These are phyloP conservation scores for Cylindrodendrum hubeiense DNA, from an alignment of 2,329 filamentous ascomycete species.

Conservation along the genomic window DNA sequence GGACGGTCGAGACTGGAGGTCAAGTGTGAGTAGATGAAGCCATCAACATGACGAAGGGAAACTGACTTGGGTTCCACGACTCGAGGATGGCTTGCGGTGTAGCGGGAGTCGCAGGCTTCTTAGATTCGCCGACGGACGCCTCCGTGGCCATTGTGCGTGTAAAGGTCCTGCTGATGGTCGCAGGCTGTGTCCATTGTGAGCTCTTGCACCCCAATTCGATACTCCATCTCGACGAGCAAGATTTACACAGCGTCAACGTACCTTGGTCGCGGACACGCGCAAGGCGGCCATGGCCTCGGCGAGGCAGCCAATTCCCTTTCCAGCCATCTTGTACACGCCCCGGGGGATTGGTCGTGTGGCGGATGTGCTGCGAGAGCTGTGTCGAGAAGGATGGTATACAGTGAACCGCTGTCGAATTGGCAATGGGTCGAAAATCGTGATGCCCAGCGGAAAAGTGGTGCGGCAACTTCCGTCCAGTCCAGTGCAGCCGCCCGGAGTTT, in stretches of 20 bases:
- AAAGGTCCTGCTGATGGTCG: slow-evolving; percentile 54
- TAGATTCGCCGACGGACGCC: slow-evolving; percentile 51
- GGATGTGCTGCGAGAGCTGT: background rate
- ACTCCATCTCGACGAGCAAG: no score
- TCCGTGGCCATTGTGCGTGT: slow-evolving; percentile 70
- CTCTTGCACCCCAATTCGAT: background rate
- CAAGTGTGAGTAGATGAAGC: slow-evolving; percentile 11
- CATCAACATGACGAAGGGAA: background rate
- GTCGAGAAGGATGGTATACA: background rate
- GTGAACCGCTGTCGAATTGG: no score
- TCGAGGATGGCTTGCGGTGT: slow-evolving; percentile 51
- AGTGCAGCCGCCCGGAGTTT: slow-evolving; percentile 36
- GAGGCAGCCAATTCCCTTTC: slow-evolving; percentile 63
- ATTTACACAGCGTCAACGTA: slow-evolving; percentile 32
- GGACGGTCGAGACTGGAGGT: slow-evolving; percentile 70
- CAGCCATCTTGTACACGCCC: slow-evolving; percentile 53
- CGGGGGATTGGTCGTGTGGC: slow-evolving; percentile 21
- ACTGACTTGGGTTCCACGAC: slow-evolving; percentile 61
- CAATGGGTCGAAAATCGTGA: slow-evolving; percentile 43
- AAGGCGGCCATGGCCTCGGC: slow-evolving; percentile 65
- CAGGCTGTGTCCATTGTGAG: slow-evolving; percentile 47
- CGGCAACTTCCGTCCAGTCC: slow-evolving; percentile 44
- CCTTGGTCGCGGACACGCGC: slow-evolving; percentile 58
- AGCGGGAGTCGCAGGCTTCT: slow-evolving; percentile 45
- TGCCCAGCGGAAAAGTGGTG: slow-evolving; percentile 38